Conservation (phyloP, 208 protist species). For the Wallacemonas sp. region DNA sequence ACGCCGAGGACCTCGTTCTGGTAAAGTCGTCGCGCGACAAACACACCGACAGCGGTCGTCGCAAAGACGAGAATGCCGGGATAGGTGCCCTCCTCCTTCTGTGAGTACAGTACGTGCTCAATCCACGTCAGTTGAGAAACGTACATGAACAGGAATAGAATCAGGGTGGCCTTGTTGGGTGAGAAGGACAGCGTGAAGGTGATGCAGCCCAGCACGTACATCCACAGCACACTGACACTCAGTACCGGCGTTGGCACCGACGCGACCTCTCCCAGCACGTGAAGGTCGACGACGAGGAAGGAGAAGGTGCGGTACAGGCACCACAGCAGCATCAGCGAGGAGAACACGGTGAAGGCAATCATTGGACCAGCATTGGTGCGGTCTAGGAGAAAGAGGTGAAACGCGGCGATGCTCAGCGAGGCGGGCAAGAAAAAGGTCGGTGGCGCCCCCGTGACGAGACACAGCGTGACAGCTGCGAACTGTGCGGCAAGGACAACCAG, state of each 20-base stretch:
- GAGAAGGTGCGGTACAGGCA: conserved; percentile 90
- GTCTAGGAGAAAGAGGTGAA: conserved; percentile 84
- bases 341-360: conserved; percentile 78
- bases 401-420: conserved; percentile 51
- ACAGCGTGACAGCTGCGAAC: conserved; percentile 44
- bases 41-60: conserved; percentile 65
- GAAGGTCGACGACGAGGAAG: conserved; percentile 81
- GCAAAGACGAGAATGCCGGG: conserved; percentile 64
- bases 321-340: conserved; percentile 79
- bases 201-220: conserved; percentile 82
- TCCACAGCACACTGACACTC: conserved; percentile 65
- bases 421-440: conserved; percentile 53
- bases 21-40: conserved; percentile 56
- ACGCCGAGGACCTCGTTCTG: conserved; percentile 55
- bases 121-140: conserved; percentile 72
- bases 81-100: conserved; percentile 80
- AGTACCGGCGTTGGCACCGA: conserved; percentile 64
- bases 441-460: conserved; percentile 41
- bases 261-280: conserved; percentile 75
- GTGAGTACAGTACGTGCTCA: conserved; percentile 86
- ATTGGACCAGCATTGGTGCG: conserved; percentile 60
- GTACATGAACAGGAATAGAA: conserved; percentile 64
- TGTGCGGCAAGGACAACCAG: conserved; percentile 43
- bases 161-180: conserved; percentile 40
- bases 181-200: conserved; percentile 76